A percentile compares a stretch with the other conserved stretches of the same genome.
phyloP scores from a whole-genome alignment of 1,284 basidiomycete species.

The Cerioporus squamosus region DNA sequence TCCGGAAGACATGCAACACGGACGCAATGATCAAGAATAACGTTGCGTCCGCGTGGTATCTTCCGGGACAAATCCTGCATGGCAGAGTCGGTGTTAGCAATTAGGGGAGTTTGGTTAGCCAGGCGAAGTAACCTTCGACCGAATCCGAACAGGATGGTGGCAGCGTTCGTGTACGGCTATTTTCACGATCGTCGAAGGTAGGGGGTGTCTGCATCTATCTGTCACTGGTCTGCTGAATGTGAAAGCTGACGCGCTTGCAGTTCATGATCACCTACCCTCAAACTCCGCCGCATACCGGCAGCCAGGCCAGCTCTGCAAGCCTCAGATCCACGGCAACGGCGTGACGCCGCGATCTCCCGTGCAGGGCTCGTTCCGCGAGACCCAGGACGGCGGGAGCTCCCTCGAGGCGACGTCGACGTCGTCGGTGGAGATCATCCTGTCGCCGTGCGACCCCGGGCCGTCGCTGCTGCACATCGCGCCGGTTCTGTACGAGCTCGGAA shows the following conservation, averaged over 20 bases:
- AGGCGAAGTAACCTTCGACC: slow-evolving; percentile 30
- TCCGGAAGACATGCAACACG: background rate
- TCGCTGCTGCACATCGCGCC: slow-evolving; percentile 62
- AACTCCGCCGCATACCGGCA: slow-evolving; percentile 34
- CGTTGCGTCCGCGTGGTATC: background rate
- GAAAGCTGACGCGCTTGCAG: slow-evolving; percentile 14
- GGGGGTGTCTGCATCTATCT: slow-evolving; percentile 18
- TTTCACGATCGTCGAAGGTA: slow-evolving; percentile 32
- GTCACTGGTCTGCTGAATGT: background rate
- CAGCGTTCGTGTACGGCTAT: slow-evolving; percentile 35
- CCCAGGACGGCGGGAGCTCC: slow-evolving; percentile 13
- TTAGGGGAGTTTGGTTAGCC: background rate
- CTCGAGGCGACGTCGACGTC: slow-evolving; percentile 38
- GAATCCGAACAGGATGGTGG: slow-evolving; percentile 34
- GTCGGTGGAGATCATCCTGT: slow-evolving; percentile 52
- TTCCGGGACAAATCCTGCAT: background rate
- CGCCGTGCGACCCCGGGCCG: slow-evolving; percentile 62
- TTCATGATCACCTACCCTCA: slow-evolving; percentile 33
- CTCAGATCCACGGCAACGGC: slow-evolving; percentile 1
- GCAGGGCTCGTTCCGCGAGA: slow-evolving; percentile 16
- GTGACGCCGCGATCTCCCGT: slow-evolving; percentile 17
- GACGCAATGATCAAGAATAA: background rate
- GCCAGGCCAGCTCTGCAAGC: slow-evolving; percentile 28
- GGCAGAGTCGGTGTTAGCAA: slow-evolving; percentile 10
- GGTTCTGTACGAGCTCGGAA: slow-evolving; percentile 57